Percentiles rank a stretch among this genome's conserved stretches.
Conservation (phyloP, 2,329 filamentous ascomycete species). For the Sporothrix brunneoviolacea region DNA sequence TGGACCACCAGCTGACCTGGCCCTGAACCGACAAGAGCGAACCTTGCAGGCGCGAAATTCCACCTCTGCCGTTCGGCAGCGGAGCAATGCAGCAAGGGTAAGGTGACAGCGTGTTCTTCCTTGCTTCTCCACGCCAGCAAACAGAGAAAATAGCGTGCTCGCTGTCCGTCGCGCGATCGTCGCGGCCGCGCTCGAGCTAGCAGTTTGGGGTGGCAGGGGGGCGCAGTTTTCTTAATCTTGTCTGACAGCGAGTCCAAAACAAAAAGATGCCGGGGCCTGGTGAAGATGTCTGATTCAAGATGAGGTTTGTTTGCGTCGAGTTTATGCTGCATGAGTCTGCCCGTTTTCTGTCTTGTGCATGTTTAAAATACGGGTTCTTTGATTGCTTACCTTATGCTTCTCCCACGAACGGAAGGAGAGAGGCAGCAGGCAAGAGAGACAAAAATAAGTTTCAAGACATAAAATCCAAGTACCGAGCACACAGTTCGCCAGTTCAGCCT, state of each 20-base stretch:
- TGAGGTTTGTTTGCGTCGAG: too few relatives aligned
- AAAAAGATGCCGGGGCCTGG: neutral
- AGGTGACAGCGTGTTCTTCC: too few relatives aligned
- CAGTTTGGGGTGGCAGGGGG: slow-evolving; percentile 7
- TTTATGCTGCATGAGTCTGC: too few relatives aligned
- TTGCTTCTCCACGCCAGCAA: too few relatives aligned
- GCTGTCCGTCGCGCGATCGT: slow-evolving; percentile 16
- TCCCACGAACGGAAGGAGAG: slow-evolving; percentile 4
- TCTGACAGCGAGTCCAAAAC: slow-evolving; percentile 10
- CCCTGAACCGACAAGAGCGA: too few relatives aligned
- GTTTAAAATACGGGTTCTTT: neutral
- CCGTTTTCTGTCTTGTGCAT: too few relatives aligned
- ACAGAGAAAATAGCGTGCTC: slow-evolving; percentile 1
- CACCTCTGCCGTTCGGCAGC: too few relatives aligned
- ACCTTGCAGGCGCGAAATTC: too few relatives aligned
- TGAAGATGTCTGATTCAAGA: neutral
- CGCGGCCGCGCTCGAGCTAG: slow-evolving; percentile 12
- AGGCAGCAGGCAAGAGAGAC: neutral
- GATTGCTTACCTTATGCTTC: too few relatives aligned
- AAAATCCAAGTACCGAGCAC: slow-evolving; percentile 6
- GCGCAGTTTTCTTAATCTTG: slow-evolving; percentile 14
- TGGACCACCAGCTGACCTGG: too few relatives aligned
- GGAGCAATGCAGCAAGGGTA: too few relatives aligned
- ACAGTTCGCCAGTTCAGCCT: neutral
- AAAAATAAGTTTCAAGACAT: too few relatives aligned